Evolutionary conservation across 176 grass and related monocot species (phyloP), one percentile per base, ranked within the genome.

Genomic region (Panicum miliaceum): DNA sequence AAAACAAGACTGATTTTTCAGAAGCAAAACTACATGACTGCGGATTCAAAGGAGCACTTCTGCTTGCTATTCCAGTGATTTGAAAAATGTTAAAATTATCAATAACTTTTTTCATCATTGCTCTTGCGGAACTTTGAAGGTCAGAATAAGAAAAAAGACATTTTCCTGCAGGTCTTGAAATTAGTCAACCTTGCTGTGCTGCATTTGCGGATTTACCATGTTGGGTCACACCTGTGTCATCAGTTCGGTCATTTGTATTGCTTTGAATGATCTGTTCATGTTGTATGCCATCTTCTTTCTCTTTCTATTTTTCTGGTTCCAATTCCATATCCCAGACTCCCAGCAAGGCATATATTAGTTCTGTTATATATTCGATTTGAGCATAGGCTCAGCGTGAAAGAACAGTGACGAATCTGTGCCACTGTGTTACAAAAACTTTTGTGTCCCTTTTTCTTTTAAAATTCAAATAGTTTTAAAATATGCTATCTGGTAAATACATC

Each of bases 111-210:
- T 71, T 47, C 22, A 47, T 18, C 59, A 8, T 47, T 47, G 41
- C 27, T 72, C 23, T 50, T 29, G 29, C 50, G 7, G 25, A 73
- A 73, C 45, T 32, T 47, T 14, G 70, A 32, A 73, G 26, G 1
- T 48, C 45, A 73, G 7, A 16, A 47, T 7, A 18, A 47, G 26
- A 27, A 27, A 13, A 9, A 16, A 20, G 40, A 82, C 83, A 78
- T 94, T 88, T 73, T 32, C 23, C 32, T 50, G 13, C 26, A 47
- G 26, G 25, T 73, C 25, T 27, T 73, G 43, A 26, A 73, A 18
- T 23, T 19, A 19, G 27, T 51, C 13, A 51, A 51, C 43, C 6
- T 48, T 60, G 6, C 6, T 22, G 18, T 8, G 3, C 19, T 56
- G 18, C 18, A 8, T 56, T 56, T 56, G 52, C 7, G 19, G 52